phyloP scores from a whole-genome alignment of 78 protist genomes.

The Protostelium mycophagum region DNA sequence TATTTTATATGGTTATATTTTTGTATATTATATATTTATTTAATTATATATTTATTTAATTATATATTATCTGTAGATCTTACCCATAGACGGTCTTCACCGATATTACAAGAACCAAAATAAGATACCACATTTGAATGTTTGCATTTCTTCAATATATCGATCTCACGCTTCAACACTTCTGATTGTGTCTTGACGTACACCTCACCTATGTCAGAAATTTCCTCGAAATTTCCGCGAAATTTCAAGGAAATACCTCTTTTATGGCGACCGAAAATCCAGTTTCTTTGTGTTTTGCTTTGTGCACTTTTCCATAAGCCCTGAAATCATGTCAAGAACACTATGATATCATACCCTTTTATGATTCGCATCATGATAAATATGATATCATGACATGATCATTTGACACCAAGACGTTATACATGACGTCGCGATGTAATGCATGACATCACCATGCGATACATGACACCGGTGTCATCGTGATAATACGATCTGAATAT shows the following conservation, averaged over 20 bases:
- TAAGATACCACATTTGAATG: slow-evolving; percentile 44
- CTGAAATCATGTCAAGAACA: too few species aligned
- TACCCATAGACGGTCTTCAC: slow-evolving; percentile 44
- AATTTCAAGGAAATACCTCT: neutral
- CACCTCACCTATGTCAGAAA: neutral
- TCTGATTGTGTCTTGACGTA: neutral
- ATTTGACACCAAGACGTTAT: too few species aligned
- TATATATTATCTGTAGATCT: neutral
- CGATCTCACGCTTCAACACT: slow-evolving; percentile 18
- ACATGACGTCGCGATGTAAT: too few species aligned
- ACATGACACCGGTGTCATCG: too few species aligned
- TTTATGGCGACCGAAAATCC: neutral
- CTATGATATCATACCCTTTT: too few species aligned
- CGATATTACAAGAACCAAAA: slow-evolving; percentile 33
- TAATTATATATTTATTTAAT: too few species aligned
- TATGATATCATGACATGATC: too few species aligned
- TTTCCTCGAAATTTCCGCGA: neutral
- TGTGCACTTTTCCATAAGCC: neutral
- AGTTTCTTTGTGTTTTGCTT: neutral
- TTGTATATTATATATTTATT: too few species aligned
- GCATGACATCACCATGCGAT: too few species aligned
- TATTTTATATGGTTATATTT: too few species aligned
- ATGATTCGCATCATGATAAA: too few species aligned
- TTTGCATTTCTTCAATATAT: slow-evolving; percentile 55
- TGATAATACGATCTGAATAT: too few species aligned